Base-by-base conservation (phyloP, 257 asterid species). In the Ballota nigra region DNA sequence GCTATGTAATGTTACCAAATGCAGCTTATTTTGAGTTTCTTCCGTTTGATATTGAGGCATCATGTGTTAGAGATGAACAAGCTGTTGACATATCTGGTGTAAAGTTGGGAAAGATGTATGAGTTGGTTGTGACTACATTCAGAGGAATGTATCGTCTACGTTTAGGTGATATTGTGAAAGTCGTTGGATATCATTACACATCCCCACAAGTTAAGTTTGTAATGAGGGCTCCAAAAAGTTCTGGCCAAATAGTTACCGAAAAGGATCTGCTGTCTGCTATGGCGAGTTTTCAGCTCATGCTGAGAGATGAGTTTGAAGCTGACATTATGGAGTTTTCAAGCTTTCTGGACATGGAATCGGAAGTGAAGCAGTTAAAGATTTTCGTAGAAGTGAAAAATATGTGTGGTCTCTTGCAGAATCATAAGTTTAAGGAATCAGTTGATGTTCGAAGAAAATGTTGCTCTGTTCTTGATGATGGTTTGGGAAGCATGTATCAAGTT, bases 401-500 rank as follows among this genome's bases (percentile, higher is more conserved):
- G 51, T 33, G 20, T 12, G 1, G 6, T 45, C 18, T 71, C 3
- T 63, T 71, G 63, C 69, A 61, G 69, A 71, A 61, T 28, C 70
- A 65, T 23, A 45, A 55, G 9, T 71, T 40, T 34, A 9, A 11
- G 23, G 68, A 72, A 52, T 57, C 66, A 33, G 38, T 22, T 52
- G 51, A 26, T 63, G 74, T 49, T 74, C 41, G 74, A 15, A 62
- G 78, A 57, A 75, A 49, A 57, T 82, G 78, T 70, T 71, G 75
- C 34, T 58, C 29, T 20, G 64, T 59, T 38, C 59, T 81, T 41
- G 81, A 75, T 68, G 75, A 72, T 28, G 55, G 69, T 15, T 45
- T 81, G 47, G 86, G 83, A 56, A 70, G 79, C 11, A 49, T 78
- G 10, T 78, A 81, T 41, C 52, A 60, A 69, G 72, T 78, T 40